Base-by-base conservation (phyloP, 148 eudicot genomes). In the Arctostaphylos glauca region DNA sequence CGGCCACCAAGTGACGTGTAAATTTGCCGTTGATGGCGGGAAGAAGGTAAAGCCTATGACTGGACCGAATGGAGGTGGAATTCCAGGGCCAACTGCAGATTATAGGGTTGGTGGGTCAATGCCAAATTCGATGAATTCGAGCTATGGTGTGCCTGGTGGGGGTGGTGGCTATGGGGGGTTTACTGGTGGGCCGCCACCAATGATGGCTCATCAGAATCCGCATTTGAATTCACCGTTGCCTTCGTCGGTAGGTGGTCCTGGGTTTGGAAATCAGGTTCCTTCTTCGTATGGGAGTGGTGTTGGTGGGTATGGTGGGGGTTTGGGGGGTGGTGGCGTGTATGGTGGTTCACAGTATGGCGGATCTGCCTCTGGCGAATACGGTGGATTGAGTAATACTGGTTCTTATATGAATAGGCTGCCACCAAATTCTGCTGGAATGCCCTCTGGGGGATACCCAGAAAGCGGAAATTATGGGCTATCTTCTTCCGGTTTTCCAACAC, bases 21-120 rank as follows among this genome's bases (percentile, higher is more conserved):
- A 94, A 82, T 79, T 94, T 87, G 99, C 99, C 12, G 93, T 86
- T 21, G 99, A 96, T 87, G 95, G 95, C 31, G 95, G 95, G 21
- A 96, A 96, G 90, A 96, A 91, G 72, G 93, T 89, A 74, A 95
- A 91, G 80, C 75, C 85, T 0, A 78, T 83, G 72, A 66, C 71
- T 0, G 85, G 12, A 9, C 81, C 85, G 5, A 85, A 82, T 49
- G 80, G 79, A 31, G 72, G 78, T 62, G 89, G 81, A 5, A 62
- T 55, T 44, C 50, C 81, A 16, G 62, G 13, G 12, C 67, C 72
- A 12, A 79, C 87, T 3, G 64, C 21, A 85, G 82, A 81, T 47
- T 73, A 83, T 55, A 78, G 77, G 46, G 74, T 80, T 52, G 81
- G 88, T 38, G 90, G 86, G 0, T 64, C 86, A 0, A 76, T 84